Percentiles rank a stretch among this genome's conserved stretches.
Evolutionary conservation across 2,329 filamentous ascomycete genomes (phyloP).

Genomic region (Alternaria tenuissima): DNA sequence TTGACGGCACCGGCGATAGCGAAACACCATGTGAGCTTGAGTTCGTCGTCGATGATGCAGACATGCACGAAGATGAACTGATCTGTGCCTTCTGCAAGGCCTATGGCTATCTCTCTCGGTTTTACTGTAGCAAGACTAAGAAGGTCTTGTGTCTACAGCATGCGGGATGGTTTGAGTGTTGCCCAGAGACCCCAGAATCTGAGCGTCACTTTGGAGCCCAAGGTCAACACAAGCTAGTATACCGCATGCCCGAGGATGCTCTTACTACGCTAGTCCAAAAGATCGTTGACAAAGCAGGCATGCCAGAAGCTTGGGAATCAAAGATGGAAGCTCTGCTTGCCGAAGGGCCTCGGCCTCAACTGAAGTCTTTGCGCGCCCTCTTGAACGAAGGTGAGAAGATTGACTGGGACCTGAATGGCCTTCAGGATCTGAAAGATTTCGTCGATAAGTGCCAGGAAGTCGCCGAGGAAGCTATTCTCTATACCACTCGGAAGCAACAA

Average conservation of each 20-base stretch:
- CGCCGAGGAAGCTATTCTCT: constrained; percentile 96
- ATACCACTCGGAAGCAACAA: constrained; percentile 96
- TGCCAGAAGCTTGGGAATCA: constrained; percentile 88
- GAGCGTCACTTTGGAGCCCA: constrained; percentile 68
- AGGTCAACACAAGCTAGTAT: constrained; percentile 74
- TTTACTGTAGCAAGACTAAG: constrained; percentile 81
- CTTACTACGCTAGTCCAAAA: constrained; percentile 74
- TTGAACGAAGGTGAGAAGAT: constrained; percentile 96
- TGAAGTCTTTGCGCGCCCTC: constrained; percentile 84
- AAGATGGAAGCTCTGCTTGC: constrained; percentile 87
- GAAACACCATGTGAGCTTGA: constrained; percentile 41
- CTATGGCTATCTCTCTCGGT: constrained; percentile 89
- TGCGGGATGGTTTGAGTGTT: constrained; percentile 82
- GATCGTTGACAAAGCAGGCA: constrained; percentile 83
- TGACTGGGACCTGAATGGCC: constrained; percentile 83
- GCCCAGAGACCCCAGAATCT: constrained; percentile 67
- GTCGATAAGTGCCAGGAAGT: constrained; percentile 97
- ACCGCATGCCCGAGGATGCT: constrained; percentile 77
- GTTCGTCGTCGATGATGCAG: constrained; percentile 62
- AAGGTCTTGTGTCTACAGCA: constrained; percentile 86
- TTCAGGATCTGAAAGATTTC: constrained; percentile 83
- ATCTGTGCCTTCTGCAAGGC: constrained; percentile 92
- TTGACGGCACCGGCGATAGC: constrained; percentile 62
- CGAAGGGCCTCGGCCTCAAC: constrained; percentile 81
- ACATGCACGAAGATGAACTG: constrained; percentile 89